Evolutionary conservation across 2,329 filamentous ascomycete genomes (phyloP), one percentile per base, ranked within the genome.

Genomic region (Lecanoromycetidae sp.): DNA sequence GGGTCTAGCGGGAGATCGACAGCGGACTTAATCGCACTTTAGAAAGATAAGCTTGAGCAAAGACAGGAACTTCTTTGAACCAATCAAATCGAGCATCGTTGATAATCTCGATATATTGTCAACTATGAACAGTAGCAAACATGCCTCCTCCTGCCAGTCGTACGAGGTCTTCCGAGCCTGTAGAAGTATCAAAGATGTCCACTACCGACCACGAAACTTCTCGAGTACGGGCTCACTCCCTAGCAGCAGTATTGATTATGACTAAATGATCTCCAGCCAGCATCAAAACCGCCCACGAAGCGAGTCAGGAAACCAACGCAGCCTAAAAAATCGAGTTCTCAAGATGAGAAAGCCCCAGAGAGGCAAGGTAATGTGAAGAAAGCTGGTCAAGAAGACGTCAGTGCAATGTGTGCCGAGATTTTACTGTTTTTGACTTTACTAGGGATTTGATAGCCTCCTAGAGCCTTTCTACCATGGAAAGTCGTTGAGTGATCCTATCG

Each of bases 391-490:
- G 19, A 34, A 36, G 22, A 39, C 37, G 34, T 39, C n/a, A n/a
- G 32, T 20, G 9, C 43, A 26, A 12, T 37, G 5, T 23, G 4
- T 2, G n/a, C n/a, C n/a, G n/a, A n/a, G n/a, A n/a, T n/a, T n/a
- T n/a, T n/a, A n/a, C n/a, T n/a, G n/a, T 13, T 7, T 29, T 47
- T 3, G 41, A 41, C 2, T 20, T 5, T 9, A 19, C 17, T 34
- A 68, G 58, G 69, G 69, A 17, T 80, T 80, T 57, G 76, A 81
- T 57, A 76, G 77, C 30, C 68, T 83, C 22, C 70, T 84, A 22
- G 72, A 82, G 58, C 80, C 80, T 0, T 83, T 83, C 60, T 84
- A 84, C 63, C 78, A 79, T 57, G 77, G 72, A 51, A 84, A 83
- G 61, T 71, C 71, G 41, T 63, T 83, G 47, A 81, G 77, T 0